Evolutionary conservation across 176 grass and related monocot species (phyloP), one percentile per base, ranked within the genome.

Genomic region (Guadua angustifolia): DNA sequence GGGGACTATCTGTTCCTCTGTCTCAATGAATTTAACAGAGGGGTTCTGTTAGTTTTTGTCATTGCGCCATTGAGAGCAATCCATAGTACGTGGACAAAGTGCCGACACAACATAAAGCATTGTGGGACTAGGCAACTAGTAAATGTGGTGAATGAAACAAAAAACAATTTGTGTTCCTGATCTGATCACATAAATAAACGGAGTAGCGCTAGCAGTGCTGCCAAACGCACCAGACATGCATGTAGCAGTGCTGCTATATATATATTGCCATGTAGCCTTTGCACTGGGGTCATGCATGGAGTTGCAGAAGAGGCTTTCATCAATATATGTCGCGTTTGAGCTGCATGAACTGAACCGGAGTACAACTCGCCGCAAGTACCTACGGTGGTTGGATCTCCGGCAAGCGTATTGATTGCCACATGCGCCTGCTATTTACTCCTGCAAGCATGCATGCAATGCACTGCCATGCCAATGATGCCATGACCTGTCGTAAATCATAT

Each of bases 401-500:
- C 77, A 58, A 6, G 18, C 47, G 11, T 39, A 68, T 87, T 87
- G 24, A 87, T 87, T 25, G 78, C 11, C 77, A 87, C 78, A 80
- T 86, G 69, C 42, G 16, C 0, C n/a, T 29, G 83, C 64, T 2
- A 6, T 73, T 73, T 13, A 35, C 17, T 25, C 22, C 36, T 29
- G 71, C 43, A 25, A 39, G 19, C 49, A 45, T 67, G 53, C 26
- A 16, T 8, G 84, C 66, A 14, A 42, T 44, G 55, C 11, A 8
- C 35, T 49, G 21, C 72, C 59, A 21, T 33, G 78, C 29, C 29
- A 29, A 29, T 29, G 29, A 29, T 29, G 29, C 46, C 19, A 35
- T 21, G 15, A 24, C 12, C 53, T 77, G 74, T 10, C 42, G 35
- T 7, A 75, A 52, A 29, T 22, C 24, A 2, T 0, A 16, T 29